Evolutionary conservation across 495 filamentous ascomycete species (phyloP).

Genomic region (Delitschia confertaspora): DNA sequence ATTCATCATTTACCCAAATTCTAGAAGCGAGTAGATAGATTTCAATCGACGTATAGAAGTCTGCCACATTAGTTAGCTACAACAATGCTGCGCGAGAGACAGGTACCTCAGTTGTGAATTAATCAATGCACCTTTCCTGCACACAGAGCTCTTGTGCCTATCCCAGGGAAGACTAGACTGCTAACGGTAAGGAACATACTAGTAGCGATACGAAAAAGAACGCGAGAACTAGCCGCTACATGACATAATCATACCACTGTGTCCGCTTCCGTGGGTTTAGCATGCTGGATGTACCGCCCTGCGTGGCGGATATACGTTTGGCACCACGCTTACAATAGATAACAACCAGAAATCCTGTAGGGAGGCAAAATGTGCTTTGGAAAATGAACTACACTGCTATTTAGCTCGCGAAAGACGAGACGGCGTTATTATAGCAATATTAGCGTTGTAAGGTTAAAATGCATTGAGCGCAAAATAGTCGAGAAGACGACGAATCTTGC

Average conservation of each 20-base stretch:
- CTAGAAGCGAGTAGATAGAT: too few species aligned
- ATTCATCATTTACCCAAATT: too few species aligned
- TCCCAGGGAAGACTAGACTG: too few species aligned
- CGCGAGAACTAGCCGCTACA: too few species aligned
- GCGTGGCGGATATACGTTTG: constrained; percentile 1
- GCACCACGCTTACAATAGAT: not conserved
- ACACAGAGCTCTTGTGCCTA: too few species aligned
- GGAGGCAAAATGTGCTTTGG: not conserved
- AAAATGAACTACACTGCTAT: not conserved
- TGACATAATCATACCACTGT: constrained; percentile 4
- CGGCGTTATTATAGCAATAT: not conserved
- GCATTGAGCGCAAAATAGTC: not conserved
- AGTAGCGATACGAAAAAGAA: too few species aligned
- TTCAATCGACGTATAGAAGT: too few species aligned
- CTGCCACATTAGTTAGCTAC: too few species aligned
- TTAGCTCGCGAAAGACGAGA: not conserved
- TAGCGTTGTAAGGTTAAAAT: constrained; percentile 3
- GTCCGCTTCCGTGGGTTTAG: constrained; percentile 3
- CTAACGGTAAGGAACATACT: too few species aligned
- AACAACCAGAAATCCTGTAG: constrained; percentile 1
- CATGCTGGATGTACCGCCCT: constrained; percentile 5
- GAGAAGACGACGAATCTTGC: constrained; percentile 4
- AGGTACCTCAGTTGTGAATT: too few species aligned
- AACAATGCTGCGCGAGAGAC: too few species aligned
- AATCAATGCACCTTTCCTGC: too few species aligned